Evolutionary conservation across 805 yeast genomes (phyloP).

Genomic region (Kuraishia floccosa): DNA sequence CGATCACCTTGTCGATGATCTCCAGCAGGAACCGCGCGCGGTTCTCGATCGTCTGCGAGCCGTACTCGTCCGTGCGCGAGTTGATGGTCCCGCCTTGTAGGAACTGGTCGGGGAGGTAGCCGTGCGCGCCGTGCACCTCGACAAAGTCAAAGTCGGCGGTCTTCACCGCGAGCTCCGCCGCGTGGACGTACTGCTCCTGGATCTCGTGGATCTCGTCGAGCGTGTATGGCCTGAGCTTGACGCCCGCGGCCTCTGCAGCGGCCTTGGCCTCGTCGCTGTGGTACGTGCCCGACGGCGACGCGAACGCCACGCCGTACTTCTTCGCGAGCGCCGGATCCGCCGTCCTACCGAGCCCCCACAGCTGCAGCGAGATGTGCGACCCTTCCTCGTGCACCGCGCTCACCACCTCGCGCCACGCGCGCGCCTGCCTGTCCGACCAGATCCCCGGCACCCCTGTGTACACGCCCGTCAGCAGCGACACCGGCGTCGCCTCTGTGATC

Average conservation of each 20-base stretch:
- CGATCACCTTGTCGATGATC: slow-evolving; percentile 33
- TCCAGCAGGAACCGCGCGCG: slow-evolving; percentile 15
- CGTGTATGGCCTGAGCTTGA: slow-evolving; percentile 35
- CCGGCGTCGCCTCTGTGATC: slow-evolving; percentile 18
- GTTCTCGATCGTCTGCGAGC: slow-evolving; percentile 19
- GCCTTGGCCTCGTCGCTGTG: slow-evolving; percentile 8
- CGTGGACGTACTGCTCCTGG: slow-evolving; percentile 3
- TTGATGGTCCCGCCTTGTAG: slow-evolving; percentile 10
- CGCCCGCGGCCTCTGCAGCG: slow-evolving; percentile 8
- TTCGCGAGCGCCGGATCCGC: slow-evolving; percentile 17
- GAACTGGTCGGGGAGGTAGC: slow-evolving; percentile 16
- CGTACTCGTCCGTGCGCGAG: slow-evolving; percentile 16
- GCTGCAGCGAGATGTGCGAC: slow-evolving; percentile 24
- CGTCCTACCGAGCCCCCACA: slow-evolving; percentile 34
- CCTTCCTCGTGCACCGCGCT: slow-evolving; percentile 30
- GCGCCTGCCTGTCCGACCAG: slow-evolving; percentile 15
- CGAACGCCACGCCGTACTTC: slow-evolving; percentile 28
- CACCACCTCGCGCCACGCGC: slow-evolving; percentile 23
- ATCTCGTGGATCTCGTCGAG: slow-evolving; percentile 8
- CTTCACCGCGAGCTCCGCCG: slow-evolving; percentile 13
- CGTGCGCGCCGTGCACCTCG: slow-evolving; percentile 18
- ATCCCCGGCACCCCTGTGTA: slow-evolving; percentile 23
- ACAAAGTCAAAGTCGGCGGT: slow-evolving; percentile 16
- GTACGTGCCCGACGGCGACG: slow-evolving; percentile 29
- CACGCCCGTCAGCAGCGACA: slow-evolving; percentile 14